These are phyloP conservation scores for Ophidiomyces ophidiicola DNA, from an alignment of 2,329 filamentous ascomycete species.

Conservation along the genomic window DNA sequence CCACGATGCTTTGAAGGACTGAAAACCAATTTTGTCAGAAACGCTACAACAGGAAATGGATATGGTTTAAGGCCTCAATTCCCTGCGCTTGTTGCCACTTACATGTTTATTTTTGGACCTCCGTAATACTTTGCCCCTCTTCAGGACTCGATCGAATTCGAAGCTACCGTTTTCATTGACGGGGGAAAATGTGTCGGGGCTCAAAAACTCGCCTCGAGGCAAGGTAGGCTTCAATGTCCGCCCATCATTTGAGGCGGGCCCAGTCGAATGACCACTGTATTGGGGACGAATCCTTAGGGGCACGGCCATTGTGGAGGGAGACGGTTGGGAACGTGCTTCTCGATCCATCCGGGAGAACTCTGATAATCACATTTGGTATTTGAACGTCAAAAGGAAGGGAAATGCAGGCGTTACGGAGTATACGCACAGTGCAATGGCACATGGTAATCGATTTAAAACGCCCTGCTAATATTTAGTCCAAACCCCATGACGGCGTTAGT, in stretches of 20 bases:
- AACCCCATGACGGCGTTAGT: constrained; percentile 4
- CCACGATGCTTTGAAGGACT: constrained; percentile 58
- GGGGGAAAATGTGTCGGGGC: constrained; percentile 59
- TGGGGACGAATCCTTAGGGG: constrained; percentile 5
- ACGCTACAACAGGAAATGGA: neutral
- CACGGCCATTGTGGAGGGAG: constrained; percentile 4
- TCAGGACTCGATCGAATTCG: constrained; percentile 87
- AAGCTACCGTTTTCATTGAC: constrained; percentile 94
- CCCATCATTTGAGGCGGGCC: neutral
- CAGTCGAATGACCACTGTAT: neutral
- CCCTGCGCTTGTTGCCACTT: constrained; percentile 18
- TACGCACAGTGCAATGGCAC: no score
- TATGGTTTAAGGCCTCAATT: neutral
- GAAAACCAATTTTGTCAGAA: neutral
- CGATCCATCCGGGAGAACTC: constrained; percentile 1
- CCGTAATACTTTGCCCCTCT: constrained; percentile 74
- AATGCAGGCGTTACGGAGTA: constrained; percentile 1
- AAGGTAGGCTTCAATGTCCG: constrained; percentile 11
- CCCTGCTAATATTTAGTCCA: no score
- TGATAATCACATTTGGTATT: constrained; percentile 4
- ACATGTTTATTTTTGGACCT: constrained; percentile 91
- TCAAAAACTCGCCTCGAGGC: constrained; percentile 38
- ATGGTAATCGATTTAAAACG: no score
- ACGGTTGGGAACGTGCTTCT: neutral
- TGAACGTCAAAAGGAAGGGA: neutral